A percentile compares a stretch with the other conserved stretches of the same genome.
phyloP scores from a whole-genome alignment of 2,329 filamentous ascomycete species.

The Dactylellina drechsleri region DNA sequence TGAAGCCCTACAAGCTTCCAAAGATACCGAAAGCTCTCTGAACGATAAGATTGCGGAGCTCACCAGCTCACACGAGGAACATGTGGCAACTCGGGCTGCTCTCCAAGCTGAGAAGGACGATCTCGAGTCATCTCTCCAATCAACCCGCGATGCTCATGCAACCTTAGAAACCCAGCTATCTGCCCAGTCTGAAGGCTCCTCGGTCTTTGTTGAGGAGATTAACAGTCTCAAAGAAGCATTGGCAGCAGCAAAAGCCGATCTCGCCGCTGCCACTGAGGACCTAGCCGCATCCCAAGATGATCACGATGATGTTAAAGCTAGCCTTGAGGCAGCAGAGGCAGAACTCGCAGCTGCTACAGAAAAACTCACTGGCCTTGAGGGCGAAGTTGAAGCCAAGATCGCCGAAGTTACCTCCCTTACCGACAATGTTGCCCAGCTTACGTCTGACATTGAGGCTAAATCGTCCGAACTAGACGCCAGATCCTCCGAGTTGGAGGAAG shows the following conservation, averaged over 20 bases:
- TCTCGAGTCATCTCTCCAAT: constrained; percentile 36
- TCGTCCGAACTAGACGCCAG: constrained; percentile 23
- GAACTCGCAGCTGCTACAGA: constrained; percentile 25
- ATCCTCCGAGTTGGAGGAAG: constrained; percentile 26
- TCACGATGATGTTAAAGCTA: constrained; percentile 22
- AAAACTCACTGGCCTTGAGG: constrained; percentile 29
- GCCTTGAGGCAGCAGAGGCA: constrained; percentile 23
- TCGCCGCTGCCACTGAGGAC: constrained; percentile 23
- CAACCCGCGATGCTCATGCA: constrained; percentile 45
- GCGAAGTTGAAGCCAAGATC: constrained; percentile 30
- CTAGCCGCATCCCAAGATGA: constrained; percentile 13
- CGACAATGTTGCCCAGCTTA: constrained; percentile 39
- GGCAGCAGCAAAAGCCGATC: constrained; percentile 24
- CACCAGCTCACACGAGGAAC: constrained; percentile 24
- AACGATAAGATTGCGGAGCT: constrained; percentile 27
- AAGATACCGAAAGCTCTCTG: constrained; percentile 16
- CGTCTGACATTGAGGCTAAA: constrained; percentile 37
- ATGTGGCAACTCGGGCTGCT: constrained; percentile 16
- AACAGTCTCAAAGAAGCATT: constrained; percentile 48
- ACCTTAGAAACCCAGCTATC: constrained; percentile 52
- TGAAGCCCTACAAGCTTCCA: constrained; percentile 1
- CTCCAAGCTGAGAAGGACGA: constrained; percentile 47
- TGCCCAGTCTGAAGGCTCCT: constrained; percentile 39
- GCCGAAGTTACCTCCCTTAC: constrained; percentile 37
- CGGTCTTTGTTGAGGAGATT: constrained; percentile 47